phyloP scores from a whole-genome alignment of 2,329 filamentous ascomycete genomes.

The Alternaria sp. region DNA sequence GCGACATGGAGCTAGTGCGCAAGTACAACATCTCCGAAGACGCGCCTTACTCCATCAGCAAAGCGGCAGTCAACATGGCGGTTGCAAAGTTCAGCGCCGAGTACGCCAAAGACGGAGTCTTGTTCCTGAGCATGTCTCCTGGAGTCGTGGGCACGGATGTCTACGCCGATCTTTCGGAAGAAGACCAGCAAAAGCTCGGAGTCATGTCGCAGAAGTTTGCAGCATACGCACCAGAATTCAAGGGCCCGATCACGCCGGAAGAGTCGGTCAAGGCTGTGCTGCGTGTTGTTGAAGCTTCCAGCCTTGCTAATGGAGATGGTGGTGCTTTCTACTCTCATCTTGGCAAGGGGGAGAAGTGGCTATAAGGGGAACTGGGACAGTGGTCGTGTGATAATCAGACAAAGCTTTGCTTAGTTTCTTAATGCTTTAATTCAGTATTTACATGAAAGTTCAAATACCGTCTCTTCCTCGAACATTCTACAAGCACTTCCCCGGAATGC shows the following conservation, averaged over 20 bases:
- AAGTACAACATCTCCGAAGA: slow-evolving; percentile 25
- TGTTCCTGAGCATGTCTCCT: slow-evolving; percentile 29
- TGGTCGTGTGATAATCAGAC: no score
- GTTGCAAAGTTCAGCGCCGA: slow-evolving; percentile 52
- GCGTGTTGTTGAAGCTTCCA: slow-evolving; percentile 12
- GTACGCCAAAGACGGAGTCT: slow-evolving; percentile 28
- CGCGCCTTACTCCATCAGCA: slow-evolving; percentile 48
- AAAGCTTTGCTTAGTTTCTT: no score
- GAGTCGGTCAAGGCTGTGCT: slow-evolving; percentile 17
- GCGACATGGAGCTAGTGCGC: slow-evolving; percentile 38
- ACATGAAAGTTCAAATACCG: neutral
- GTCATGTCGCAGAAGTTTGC: slow-evolving; percentile 1
- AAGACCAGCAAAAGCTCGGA: neutral
- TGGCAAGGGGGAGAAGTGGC: slow-evolving; percentile 21
- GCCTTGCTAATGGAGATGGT: slow-evolving; percentile 18
- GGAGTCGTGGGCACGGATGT: slow-evolving; percentile 27
- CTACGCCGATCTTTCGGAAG: slow-evolving; percentile 1
- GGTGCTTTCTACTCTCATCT: slow-evolving; percentile 24
- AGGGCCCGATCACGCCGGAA: slow-evolving; percentile 13
- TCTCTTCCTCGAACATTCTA: neutral
- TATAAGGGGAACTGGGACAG: neutral
- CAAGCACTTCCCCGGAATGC: slow-evolving; percentile 40
- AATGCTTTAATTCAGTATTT: neutral
- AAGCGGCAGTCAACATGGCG: slow-evolving; percentile 51
- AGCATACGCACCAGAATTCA: slow-evolving; percentile 20